Evolutionary conservation across 192 early-diverging fungal genomes (phyloP).

Genomic region (Backusella macrospora): DNA sequence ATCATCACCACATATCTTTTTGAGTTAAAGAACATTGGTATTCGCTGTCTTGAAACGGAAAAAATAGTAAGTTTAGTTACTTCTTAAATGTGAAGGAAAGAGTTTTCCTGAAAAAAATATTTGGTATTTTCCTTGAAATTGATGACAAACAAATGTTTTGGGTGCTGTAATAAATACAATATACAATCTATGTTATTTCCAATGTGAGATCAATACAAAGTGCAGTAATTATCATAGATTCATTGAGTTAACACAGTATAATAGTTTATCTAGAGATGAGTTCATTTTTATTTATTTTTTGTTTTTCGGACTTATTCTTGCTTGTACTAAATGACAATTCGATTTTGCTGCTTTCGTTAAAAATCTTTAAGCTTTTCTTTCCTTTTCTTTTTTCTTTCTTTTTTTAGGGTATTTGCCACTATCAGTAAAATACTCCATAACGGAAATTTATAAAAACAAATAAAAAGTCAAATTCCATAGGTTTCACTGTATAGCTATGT

Average conservation of each 20-base stretch:
- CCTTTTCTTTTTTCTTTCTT: neutral
- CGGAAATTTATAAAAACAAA: neutral
- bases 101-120: neutral
- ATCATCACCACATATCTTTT: neutral
- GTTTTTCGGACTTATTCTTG: neutral
- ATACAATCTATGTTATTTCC: neutral
- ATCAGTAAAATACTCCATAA: neutral
- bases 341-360: too few relatives aligned
- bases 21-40: neutral
- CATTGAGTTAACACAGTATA: neutral
- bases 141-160: constrained; percentile 11
- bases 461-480: too few relatives aligned
- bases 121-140: constrained; percentile 16
- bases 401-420: neutral
- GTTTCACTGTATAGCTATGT: too few relatives aligned
- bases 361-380: neutral
- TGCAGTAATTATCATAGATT: neutral
- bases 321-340: neutral
- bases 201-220: neutral
- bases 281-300: too few relatives aligned
- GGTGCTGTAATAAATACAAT: neutral
- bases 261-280: neutral
- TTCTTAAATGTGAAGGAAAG: neutral
- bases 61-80: neutral
- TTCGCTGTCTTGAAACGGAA: neutral